phyloP scores from a whole-genome alignment of 1,284 basidiomycete genomes.

The Tremellales sp. region DNA sequence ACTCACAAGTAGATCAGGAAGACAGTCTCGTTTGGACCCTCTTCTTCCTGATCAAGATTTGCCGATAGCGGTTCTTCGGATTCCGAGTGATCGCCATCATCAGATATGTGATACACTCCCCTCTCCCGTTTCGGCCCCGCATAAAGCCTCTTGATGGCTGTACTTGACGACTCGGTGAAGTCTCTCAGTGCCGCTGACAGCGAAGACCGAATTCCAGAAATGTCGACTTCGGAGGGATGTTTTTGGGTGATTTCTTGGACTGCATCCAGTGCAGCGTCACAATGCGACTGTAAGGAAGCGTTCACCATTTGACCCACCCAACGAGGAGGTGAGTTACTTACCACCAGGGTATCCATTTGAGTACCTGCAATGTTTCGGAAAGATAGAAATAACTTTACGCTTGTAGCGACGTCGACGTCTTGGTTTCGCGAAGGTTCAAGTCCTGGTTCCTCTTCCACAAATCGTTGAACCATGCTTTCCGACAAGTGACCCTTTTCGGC shows the following conservation, averaged over 20 bases:
- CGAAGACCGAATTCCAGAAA: slow-evolving; percentile 59
- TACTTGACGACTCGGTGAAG: slow-evolving; percentile 64
- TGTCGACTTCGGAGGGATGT: slow-evolving; percentile 49
- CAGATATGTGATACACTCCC: slow-evolving; percentile 22
- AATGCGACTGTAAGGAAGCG: slow-evolving; percentile 23
- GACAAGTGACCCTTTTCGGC: slow-evolving; percentile 4
- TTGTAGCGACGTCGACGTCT: slow-evolving; percentile 58
- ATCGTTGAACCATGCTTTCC: slow-evolving; percentile 22
- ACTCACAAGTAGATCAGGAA: slow-evolving; percentile 87
- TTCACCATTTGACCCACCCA: background rate
- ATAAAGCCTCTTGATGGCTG: slow-evolving; percentile 73
- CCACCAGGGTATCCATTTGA: slow-evolving; percentile 70
- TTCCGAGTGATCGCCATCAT: background rate
- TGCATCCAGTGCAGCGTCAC: slow-evolving; percentile 40
- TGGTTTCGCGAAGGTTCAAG: too few species aligned
- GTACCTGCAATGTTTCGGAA: slow-evolving; percentile 78
- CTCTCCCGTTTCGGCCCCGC: slow-evolving; percentile 48
- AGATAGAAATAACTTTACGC: slow-evolving; percentile 73
- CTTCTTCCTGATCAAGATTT: slow-evolving; percentile 7
- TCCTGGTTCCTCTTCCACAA: slow-evolving; percentile 13
- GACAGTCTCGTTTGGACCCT: slow-evolving; percentile 54
- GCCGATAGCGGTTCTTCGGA: slow-evolving; percentile 7
- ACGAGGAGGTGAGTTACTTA: slow-evolving; percentile 46
- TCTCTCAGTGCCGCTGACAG: slow-evolving; percentile 65
- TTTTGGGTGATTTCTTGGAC: slow-evolving; percentile 29